These are phyloP conservation scores for Diutina siamensis DNA, from an alignment of 1,139 yeast species.

Conservation along the genomic window DNA sequence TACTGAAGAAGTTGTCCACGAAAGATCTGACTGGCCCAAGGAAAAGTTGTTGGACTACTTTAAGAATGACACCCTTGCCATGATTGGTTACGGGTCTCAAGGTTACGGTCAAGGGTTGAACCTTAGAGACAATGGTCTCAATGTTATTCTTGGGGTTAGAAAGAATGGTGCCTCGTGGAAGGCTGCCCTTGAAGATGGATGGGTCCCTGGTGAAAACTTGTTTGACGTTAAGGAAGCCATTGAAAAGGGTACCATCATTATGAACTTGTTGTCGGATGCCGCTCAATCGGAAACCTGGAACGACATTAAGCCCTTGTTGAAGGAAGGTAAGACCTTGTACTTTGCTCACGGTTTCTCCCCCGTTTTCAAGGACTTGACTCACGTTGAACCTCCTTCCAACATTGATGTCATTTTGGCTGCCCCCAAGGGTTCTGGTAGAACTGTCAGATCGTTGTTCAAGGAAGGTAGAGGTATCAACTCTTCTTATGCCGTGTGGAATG, in stretches of 20 bases:
- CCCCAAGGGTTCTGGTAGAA: constrained; percentile 99
- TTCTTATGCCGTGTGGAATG: constrained; percentile 98
- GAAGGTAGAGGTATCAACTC: constrained; percentile 99
- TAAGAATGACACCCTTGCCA: constrained; percentile 94
- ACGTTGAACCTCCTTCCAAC: constrained; percentile 90
- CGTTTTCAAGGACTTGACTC: constrained; percentile 94
- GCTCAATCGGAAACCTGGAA: constrained; percentile 99
- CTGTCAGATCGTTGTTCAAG: constrained; percentile 97
- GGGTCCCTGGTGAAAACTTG: constrained; percentile 99
- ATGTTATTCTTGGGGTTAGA: constrained; percentile 96
- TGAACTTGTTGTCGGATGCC: constrained; percentile 98
- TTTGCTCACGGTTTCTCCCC: constrained; percentile 99
- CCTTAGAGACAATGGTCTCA: constrained; percentile 97
- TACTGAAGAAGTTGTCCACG: constrained; percentile 89
- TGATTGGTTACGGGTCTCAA: constrained; percentile 99
- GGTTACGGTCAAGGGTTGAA: constrained; percentile 99
- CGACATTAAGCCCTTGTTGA: constrained; percentile 74
- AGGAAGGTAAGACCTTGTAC: constrained; percentile 96
- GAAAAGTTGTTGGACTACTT: constrained; percentile 93
- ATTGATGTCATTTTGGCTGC: constrained; percentile 97
- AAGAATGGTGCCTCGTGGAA: constrained; percentile 99
- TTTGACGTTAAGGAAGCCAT: constrained; percentile 93
- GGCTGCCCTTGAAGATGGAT: constrained; percentile 98
- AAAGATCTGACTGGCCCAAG: constrained; percentile 99
- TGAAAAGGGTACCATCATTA: constrained; percentile 79